Evolutionary conservation across 2,329 filamentous ascomycete genomes (phyloP).

Genomic region (Aureobasidium sp.): DNA sequence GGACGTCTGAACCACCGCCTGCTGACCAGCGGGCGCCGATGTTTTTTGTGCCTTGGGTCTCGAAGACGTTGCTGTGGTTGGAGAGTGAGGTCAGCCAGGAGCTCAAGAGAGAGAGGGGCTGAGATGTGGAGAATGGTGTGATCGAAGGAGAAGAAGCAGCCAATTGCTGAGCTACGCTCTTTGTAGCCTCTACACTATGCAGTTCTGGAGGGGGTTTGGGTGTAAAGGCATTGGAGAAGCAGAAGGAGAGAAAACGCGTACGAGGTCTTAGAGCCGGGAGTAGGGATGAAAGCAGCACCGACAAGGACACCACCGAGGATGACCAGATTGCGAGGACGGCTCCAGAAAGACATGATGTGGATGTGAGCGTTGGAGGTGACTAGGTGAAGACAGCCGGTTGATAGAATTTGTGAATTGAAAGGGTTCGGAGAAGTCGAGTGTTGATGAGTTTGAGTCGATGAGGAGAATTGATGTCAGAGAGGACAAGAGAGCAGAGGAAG

Average conservation of each 20-base stretch:
- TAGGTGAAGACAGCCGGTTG: not conserved
- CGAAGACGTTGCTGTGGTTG: conserved; percentile 22
- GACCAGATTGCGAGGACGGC: conserved; percentile 25
- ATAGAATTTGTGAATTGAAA: not conserved
- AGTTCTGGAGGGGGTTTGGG: rapidly evolving
- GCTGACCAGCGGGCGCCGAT: conserved; percentile 28
- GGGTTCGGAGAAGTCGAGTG: not conserved
- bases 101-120: not conserved
- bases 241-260: conserved; percentile 6
- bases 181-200: not conserved
- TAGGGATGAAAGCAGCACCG: conserved; percentile 21
- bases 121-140: not conserved
- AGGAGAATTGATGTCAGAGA: not conserved
- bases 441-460: not conserved
- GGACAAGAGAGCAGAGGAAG: not conserved
- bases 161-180: too few species aligned
- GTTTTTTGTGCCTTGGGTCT: conserved; percentile 28
- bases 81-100: not conserved
- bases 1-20: conserved; percentile 28
- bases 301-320: conserved; percentile 23
- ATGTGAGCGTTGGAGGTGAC: not conserved
- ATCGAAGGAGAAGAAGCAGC: not conserved
- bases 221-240: not conserved
- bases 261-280: conserved; percentile 1
- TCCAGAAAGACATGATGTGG: conserved; percentile 17